These are phyloP conservation scores for Neoboletus subvelutipes DNA, from an alignment of 768 basidiomycete species.

Conservation along the genomic window DNA sequence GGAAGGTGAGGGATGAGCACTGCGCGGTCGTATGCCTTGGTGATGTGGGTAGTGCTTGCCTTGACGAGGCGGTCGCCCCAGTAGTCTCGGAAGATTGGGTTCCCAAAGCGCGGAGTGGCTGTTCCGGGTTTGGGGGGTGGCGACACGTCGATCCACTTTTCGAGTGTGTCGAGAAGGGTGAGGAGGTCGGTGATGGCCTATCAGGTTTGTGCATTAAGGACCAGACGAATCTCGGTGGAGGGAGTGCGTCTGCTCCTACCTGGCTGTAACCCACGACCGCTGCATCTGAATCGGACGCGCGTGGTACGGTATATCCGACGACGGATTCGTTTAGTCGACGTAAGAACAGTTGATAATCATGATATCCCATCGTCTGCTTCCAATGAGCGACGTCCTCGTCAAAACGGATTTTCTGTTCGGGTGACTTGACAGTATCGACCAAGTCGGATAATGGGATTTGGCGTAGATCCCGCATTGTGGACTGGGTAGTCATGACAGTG, in stretches of 20 bases:
- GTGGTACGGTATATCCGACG: conserved; percentile 59
- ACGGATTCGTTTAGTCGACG: conserved; percentile 76
- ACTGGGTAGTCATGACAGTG: conserved; percentile 13
- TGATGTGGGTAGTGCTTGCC: conserved; percentile 40
- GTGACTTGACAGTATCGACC: conserved; percentile 22
- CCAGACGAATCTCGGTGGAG: not conserved
- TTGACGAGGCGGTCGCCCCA: conserved; percentile 81
- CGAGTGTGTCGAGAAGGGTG: conserved; percentile 61
- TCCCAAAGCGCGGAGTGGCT: conserved; percentile 82
- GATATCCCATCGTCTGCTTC: conserved; percentile 68
- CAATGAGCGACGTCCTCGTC: conserved; percentile 75
- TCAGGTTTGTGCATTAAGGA: not conserved
- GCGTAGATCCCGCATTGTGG: conserved; percentile 30
- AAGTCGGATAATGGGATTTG: conserved; percentile 29
- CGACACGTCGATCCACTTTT: conserved; percentile 76
- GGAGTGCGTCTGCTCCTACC: conserved; percentile 13
- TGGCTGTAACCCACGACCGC: conserved; percentile 8
- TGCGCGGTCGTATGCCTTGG: not conserved
- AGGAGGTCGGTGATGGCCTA: conserved; percentile 53
- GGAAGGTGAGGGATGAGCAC: conserved; percentile 1
- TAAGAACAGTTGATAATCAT: conserved; percentile 73
- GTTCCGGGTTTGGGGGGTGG: conserved; percentile 58
- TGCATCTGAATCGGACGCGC: conserved; percentile 7
- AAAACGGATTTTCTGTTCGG: conserved; percentile 60
- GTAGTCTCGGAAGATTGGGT: conserved; percentile 76